Evolutionary conservation across 768 basidiomycete genomes (phyloP), one percentile per base, ranked within the genome.

Genomic region (Leccinum fibrillosum): DNA sequence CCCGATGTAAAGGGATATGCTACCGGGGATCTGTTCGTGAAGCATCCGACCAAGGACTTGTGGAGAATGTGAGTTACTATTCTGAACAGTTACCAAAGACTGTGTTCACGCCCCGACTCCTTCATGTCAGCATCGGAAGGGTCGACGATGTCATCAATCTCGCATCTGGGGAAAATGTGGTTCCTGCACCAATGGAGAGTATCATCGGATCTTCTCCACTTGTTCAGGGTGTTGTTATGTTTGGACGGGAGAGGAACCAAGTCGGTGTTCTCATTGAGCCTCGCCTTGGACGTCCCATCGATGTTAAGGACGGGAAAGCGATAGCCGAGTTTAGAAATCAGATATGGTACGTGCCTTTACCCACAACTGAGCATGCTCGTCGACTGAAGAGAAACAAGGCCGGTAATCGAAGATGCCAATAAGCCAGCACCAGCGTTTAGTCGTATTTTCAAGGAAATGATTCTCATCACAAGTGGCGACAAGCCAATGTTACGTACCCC

Each of bases 391-490:
- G 7, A 48, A 50, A 10, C 28, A 44, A 80, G 77, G 75, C 70
- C 75, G 0, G 53, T 61, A 19, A 74, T 82, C 1, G 78, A 79
- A n/a, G 75, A 79, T 42, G 80, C 78, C 1, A 82, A 81, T 47
- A 66, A 61, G 10, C 56, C 62, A 2, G 72, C 78, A 0, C 80
- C 80, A 0, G 68, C 75, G 0, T 79, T 76, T 58, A 78, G 77
- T 52, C 70, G 76, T 9, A 73, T 81, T 9, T 80, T 78, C 68
- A 80, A 80, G 65, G 79, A 83, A 62, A 78, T 83, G 82, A 80
- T 84, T 44, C 39, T 83, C 13, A 61, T 83, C 9, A 70, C 80
- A 1, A 64, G 66, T 1, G 44, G 70, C 13, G 68, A 65, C 2
- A 80, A 79, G 60, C 83, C 82, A 0, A 63, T 84, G 49, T 66